Evolutionary conservation across 805 yeast genomes (phyloP).

Genomic region (Wickerhamomyces rabaulensis): DNA sequence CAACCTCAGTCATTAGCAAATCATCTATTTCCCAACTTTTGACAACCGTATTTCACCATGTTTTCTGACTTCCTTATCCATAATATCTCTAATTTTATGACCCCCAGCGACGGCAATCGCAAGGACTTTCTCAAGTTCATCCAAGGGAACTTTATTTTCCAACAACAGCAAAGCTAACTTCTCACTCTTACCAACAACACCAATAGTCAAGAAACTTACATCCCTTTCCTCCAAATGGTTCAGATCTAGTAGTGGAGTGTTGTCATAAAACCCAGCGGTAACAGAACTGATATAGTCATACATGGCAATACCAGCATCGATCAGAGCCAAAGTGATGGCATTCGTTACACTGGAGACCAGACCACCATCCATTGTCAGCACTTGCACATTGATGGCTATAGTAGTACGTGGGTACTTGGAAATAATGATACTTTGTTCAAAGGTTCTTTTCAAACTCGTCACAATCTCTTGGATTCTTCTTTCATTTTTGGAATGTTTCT

Average conservation of each 20-base stretch:
- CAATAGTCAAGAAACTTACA: constrained; percentile 75
- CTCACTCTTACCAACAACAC: constrained; percentile 77
- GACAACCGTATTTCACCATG: constrained; percentile 60
- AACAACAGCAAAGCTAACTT: constrained; percentile 70
- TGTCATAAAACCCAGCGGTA: constrained; percentile 73
- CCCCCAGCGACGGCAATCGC: constrained; percentile 86
- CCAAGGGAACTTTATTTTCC: constrained; percentile 84
- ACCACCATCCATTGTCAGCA: constrained; percentile 89
- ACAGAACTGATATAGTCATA: constrained; percentile 83
- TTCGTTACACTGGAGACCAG: constrained; percentile 73
- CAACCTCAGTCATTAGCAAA: no score
- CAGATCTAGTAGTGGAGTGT: constrained; percentile 76
- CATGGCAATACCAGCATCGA: constrained; percentile 95
- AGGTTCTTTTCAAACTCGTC: constrained; percentile 62
- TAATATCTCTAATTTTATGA: constrained; percentile 71
- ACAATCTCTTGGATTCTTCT: constrained; percentile 63
- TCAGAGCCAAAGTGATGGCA: constrained; percentile 80
- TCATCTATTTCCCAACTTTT: constrained; percentile 28
- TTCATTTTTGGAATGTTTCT: constrained; percentile 64
- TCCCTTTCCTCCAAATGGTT: constrained; percentile 81
- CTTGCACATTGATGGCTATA: constrained; percentile 70
- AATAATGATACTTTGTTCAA: constrained; percentile 67
- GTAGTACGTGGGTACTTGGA: constrained; percentile 79
- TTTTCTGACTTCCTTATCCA: constrained; percentile 79
- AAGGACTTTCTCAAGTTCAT: constrained; percentile 66